A percentile compares a stretch with the other conserved stretches of the same genome.
phyloP scores from a whole-genome alignment of 1,284 basidiomycete genomes.

The Pseudomicrostroma phylloplanum region DNA sequence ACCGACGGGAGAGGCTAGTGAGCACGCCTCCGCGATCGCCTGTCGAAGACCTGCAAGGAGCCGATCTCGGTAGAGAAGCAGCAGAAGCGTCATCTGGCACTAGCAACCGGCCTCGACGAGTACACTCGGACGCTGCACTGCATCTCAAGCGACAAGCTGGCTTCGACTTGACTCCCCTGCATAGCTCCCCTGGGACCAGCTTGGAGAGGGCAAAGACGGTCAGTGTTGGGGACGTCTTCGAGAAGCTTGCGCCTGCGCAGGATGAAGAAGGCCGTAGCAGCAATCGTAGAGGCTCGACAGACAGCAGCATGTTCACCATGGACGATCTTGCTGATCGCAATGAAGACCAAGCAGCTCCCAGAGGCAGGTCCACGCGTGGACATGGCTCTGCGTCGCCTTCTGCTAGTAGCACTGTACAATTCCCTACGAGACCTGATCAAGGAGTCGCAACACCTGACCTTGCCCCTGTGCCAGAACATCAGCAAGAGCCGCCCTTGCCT shows the following conservation, averaged over 20 bases:
- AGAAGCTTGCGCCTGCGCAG: background rate
- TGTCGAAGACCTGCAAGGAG: slow-evolving; percentile 9
- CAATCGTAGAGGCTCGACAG: background rate
- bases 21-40: slow-evolving; percentile 26
- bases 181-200: background rate
- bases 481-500: no score
- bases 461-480: no score
- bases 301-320: slow-evolving; percentile 12
- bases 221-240: background rate
- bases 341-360: no score
- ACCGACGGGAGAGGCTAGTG: slow-evolving; percentile 14
- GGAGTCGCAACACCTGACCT: no score
- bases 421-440: no score
- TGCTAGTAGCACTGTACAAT: no score
- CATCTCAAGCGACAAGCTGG: slow-evolving; percentile 18
- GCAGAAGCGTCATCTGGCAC: background rate
- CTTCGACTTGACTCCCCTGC: slow-evolving; percentile 15
- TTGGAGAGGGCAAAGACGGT: background rate
- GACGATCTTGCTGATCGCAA: slow-evolving; percentile 12
- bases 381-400: no score
- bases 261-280: background rate
- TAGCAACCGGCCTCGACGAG: slow-evolving; percentile 16
- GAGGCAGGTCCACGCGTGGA: no score
- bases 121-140: slow-evolving; percentile 36
- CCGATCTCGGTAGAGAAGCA: background rate